Percentiles rank a stretch among this genome's conserved stretches.
These are phyloP conservation scores for Tetragonia tetragonoides DNA, from an alignment of 148 eudicot species.

Conservation along the genomic window DNA sequence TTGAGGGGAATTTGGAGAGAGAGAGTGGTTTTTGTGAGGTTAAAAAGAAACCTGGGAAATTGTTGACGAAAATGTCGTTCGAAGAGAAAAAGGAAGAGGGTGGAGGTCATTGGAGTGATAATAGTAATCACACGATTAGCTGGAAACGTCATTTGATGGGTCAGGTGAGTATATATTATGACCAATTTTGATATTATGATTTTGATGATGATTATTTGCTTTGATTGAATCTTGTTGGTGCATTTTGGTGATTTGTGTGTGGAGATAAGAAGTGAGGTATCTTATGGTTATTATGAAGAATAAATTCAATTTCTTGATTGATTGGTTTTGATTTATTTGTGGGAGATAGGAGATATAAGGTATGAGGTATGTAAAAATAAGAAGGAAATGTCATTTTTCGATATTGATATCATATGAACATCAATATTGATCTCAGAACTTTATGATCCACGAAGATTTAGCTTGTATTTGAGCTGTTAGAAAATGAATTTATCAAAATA, in stretches of 20 bases:
- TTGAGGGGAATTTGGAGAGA: conserved; percentile 35
- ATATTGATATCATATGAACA: no score
- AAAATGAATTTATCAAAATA: background rate
- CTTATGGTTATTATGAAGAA: background rate
- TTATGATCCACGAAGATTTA: background rate
- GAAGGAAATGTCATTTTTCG: no score
- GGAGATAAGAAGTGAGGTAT: background rate
- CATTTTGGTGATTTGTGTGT: background rate
- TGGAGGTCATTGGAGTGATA: conserved; percentile 21
- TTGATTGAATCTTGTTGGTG: background rate
- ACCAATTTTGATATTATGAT: background rate
- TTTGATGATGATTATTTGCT: background rate
- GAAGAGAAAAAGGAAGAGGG: conserved; percentile 37
- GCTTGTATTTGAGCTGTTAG: background rate
- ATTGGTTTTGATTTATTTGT: background rate
- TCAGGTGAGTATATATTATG: conserved; percentile 40
- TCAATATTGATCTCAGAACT: background rate
- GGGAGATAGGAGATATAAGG: background rate
- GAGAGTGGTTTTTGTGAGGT: conserved; percentile 49
- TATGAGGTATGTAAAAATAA: background rate
- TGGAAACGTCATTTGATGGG: conserved; percentile 63
- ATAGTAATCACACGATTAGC: conserved; percentile 37
- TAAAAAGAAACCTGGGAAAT: conserved; percentile 87
- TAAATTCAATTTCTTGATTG: no score
- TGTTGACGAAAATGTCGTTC: conserved; percentile 85